Base-by-base conservation (phyloP, 2,329 filamentous ascomycete species). In the Talaromyces sp. region DNA sequence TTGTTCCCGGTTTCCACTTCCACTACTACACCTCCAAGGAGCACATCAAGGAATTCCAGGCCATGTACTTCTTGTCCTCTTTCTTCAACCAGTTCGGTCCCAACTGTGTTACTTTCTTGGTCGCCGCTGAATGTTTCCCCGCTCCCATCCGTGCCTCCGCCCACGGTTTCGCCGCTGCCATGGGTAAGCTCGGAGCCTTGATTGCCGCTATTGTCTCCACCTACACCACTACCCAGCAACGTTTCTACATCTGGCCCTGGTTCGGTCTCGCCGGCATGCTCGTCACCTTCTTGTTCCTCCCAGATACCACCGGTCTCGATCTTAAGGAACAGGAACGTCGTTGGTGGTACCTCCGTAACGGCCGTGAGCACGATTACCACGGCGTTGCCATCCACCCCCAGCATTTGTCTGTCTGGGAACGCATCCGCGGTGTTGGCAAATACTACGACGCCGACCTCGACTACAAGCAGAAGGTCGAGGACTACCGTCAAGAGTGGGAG, bases 51-150 rank as follows among this genome's bases (percentile, higher is more conserved):
- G 83, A 85, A n/a, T 98, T 98, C 89, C 93, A 97, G 83, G 88
- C 93, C 75, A 97, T 98, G 92, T 97, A 97, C 85, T 97, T 97
- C 82, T 79, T 98, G 71, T 96, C 92, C 7, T 96, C 92, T 27
- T 98, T 98, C 84, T 98, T 98, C 89, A 97, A 97, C 85, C 94
- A 98, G 78, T 98, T 98, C 74, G 94, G 94, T 13, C 94, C 94
- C 79, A 98, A 98, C 85, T 90, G 88, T 56, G 93, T 97, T 73
- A 97, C 93, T 68, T 98, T 98, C 90, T 87, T 98, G 70, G 91
- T 96, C 40, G 94, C 94, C 51, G 94, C 92, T 51, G 94, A 98
- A 78, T 92, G 97, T n/a, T 98, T 92, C 85, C 94, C 94, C 10
- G 97, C 93, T 0, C 91, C 93, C 10, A 89, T 98, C 71, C 93